Evolutionary conservation across 2,329 filamentous ascomycete genomes (phyloP), one percentile per base, ranked within the genome.

Genomic region (Trichoderma koningiopsis): DNA sequence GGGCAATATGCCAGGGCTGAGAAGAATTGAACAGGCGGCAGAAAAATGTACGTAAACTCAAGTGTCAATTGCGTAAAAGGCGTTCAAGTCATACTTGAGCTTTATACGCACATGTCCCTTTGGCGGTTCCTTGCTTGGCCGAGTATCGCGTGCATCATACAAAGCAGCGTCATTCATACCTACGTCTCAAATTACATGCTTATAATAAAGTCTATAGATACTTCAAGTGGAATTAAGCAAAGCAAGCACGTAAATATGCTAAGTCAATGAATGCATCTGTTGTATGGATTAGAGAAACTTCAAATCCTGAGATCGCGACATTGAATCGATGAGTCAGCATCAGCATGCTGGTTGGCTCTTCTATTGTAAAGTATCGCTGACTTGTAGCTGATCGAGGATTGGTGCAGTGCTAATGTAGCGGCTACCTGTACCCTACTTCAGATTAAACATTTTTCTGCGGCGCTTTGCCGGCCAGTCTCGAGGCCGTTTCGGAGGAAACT

Each of bases 381-480:
- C 47, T 24, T 49, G n/a, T 2, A n/a, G n/a, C n/a, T n/a, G n/a
- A n/a, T n/a, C n/a, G n/a, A 6, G 1, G 11, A 24, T 5, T 13
- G n/a, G 10, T 5, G n/a, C 11, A 24, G 13, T 49, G 19, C 47
- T 4, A 11, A 24, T 49, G 47, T 49, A 49, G 22, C 47, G 13
- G 47, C 0, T 13, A 49, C 47, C 5, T 24, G 10, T 5, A 5
- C n/a, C 47, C 11, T 22, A 2, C 6, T 10, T 27, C 52, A 10
- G 13, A 19, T 29, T 31, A 43, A 43, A 3, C 53, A 2, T 40
- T n/a, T 59, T 43, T 43, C 27, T 27, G 35, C 35, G 57, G 57
- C 35, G 57, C 57, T 59, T 59, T 35, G 16, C 57, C 57, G 57
- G 57, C 57, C 35, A 59, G 57, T 59, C 57, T 29, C 27, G 57